Base-by-base conservation (phyloP, 805 yeast species). In the Limtongia smithiae region DNA sequence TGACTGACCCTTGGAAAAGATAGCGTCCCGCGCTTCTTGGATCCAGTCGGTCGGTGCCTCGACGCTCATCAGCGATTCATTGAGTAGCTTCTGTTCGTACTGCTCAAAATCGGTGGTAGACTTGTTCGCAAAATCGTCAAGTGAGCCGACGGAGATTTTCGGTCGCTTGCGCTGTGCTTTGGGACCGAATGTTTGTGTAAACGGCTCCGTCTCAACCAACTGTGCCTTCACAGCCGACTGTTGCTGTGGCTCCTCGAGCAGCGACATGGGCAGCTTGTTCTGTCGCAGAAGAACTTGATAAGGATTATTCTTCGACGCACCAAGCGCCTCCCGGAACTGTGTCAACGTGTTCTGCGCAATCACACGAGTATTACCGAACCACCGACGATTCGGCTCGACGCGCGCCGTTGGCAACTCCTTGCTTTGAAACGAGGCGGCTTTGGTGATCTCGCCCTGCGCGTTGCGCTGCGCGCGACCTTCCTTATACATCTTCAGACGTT, bases 311-410 rank as follows among this genome's bases (percentile, higher is more conserved):
- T 83, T 78, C 62, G 84, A 85, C 55, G 83, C 95, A 41, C 93
- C 94, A 71, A 91, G 76, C 7, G 97, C 97, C 59, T 86, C 93
- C 67, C 98, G 78, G 72, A 91, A 91, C 71, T 93, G 97, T 25
- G 84, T 74, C 62, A 91, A 73, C 1, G 97, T 96, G 74, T 93
- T 96, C 68, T 91, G 98, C 3, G 97, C 91, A 64, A 91, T 91
- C 35, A 91, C 98, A 65, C 98, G 80, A 12, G 98, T 88, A 70
- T 89, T 93, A 41, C 96, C 96, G 65, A 93, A 93, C 98, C 97
- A 91, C 65, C 94, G 80, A 68, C 96, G 80, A 68, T 91, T 91
- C 5, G 98, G 97, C 65, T 87, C 96, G 37, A 91, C 94, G 54
- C 98, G 76, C 1, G 97, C 97, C 57, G 74, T 80, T 12, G 97